These are phyloP conservation scores for Pyrenophora tritici-repentis DNA, from an alignment of 2,329 filamentous ascomycete species.

Conservation along the genomic window DNA sequence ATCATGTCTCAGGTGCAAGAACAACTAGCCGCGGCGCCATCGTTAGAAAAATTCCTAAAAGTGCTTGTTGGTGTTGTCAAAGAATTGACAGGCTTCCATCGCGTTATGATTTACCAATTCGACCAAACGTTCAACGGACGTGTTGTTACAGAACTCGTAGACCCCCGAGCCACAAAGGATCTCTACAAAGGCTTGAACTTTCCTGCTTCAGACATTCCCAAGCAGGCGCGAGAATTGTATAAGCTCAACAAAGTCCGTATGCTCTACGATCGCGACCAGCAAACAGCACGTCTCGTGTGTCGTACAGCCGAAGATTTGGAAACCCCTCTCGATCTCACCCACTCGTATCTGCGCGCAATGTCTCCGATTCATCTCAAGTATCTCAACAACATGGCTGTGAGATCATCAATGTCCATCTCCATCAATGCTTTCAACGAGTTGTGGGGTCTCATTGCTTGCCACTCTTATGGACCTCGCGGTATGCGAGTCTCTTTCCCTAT, in stretches of 20 bases:
- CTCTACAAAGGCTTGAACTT: constrained; percentile 88
- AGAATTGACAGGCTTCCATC: constrained; percentile 87
- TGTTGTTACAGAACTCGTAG: constrained; percentile 85
- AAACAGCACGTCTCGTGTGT: constrained; percentile 81
- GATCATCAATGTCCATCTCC: constrained; percentile 94
- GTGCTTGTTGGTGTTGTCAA: constrained; percentile 84
- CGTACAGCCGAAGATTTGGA: constrained; percentile 74
- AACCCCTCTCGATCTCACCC: constrained; percentile 77
- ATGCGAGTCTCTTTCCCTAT: constrained; percentile 94
- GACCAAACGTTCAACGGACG: constrained; percentile 81
- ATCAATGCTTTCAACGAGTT: constrained; percentile 84
- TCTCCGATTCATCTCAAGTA: constrained; percentile 91
- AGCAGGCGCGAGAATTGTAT: constrained; percentile 85
- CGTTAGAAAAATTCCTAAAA: constrained; percentile 75
- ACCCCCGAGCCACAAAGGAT: constrained; percentile 78
- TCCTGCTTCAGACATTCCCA: constrained; percentile 83
- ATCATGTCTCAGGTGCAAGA: constrained; percentile 92
- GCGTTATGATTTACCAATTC: constrained; percentile 93
- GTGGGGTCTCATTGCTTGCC: constrained; percentile 87
- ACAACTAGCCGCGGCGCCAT: constrained; percentile 74
- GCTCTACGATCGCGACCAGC: constrained; percentile 81
- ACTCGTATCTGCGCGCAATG: constrained; percentile 85
- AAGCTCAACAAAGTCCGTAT: constrained; percentile 88
- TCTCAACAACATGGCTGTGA: constrained; percentile 83
- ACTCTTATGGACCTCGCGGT: constrained; percentile 75